Base-by-base conservation (phyloP, 139 green algal genomes). In the Yamagishiella unicocca region DNA sequence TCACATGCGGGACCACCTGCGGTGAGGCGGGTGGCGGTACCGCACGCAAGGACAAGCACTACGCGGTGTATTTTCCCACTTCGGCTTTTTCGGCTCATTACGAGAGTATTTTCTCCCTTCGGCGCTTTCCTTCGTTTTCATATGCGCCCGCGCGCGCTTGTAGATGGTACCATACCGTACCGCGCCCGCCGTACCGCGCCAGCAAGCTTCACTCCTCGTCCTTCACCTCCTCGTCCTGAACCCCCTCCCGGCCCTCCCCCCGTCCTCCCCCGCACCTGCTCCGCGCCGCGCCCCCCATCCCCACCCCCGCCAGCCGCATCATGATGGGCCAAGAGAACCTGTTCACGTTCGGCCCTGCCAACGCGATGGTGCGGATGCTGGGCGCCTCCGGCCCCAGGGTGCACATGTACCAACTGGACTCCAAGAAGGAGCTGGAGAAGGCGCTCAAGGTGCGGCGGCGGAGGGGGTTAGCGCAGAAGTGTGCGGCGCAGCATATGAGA, bases 391-490 rank as follows among this genome's bases (percentile, higher is more conserved):
- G 89, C 4, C 96, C 96, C 0, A 91, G 96, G 27, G 93, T 99
- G 40, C 82, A 91, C 17, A 86, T 87, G 31, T 96, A 88, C 82
- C 88, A 93, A 89, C 83, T 98, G 37, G 96, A 99, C 91, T 94
- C 91, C 88, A 97, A 98, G 89, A 97, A 98, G 91, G 96, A 99
- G 84, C 91, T 99, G 81, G 97, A 99, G 92, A 97, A 97, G 92
- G 88, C 92, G 83, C 91, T 99, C 54, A 99, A 99, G 94, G 78
- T 84, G 77, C 12, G 76, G 37, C 25, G 70, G 24, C 24, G 50
- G 17, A 58, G 50, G 50, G 50, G 50, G 50, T 17, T 58, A 17
- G 17, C 14, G 50, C 12, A 58, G 50, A 17, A 58, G 50, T 12
- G 12, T 58, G 50, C 12, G 50, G 50, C 12, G 50, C 14, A 58